Base-by-base conservation (phyloP, 805 yeast genomes). In the Metschnikowia koreensis region DNA sequence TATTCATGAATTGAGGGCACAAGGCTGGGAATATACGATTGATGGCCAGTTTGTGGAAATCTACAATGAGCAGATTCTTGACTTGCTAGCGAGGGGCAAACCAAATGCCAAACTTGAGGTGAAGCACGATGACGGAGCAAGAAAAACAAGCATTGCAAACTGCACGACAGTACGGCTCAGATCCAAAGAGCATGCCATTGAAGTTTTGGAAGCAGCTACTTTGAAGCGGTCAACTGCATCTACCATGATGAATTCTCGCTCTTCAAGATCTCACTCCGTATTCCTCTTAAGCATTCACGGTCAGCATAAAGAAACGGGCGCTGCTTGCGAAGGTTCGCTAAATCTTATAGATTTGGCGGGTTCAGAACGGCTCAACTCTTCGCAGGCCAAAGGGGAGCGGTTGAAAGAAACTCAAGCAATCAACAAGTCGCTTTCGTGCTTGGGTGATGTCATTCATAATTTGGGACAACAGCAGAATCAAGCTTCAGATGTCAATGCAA, bases 261-360 rank as follows among this genome's bases (percentile, higher is more conserved):
- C 97, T 1, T 93, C 98, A 0, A 78, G 99, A 60, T 93, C 98
- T 0, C 99, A 93, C 66, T 84, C 89, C 4, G 84, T 93, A 0
- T 91, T 89, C 59, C 83, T 81, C 10, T 72, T 94, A 2, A 70
- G 76, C 15, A 70, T 93, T 12, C 51, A 64, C 1, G 96, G 97
- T 0, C 47, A 44, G 3, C 82, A 88, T 61, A 16, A 56, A 1
- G 60, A 62, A 9, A 81, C 86, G 0, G 80, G 81, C 0, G 81
- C 80, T 29, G 53, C 56, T 1, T 60, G 70, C 46, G 57, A 63
- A n/a, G 59, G 61, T 9, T 76, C 81, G 1, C 71, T 93, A 51
- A 92, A 93, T 62, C 71, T 93, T 49, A 83, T 94, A 45, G 99
- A 93, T 69, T 74, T 93, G 50, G 99, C 99, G 0, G 99, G 99